These are phyloP conservation scores for Colletotrichum agaves DNA, from an alignment of 2,329 filamentous ascomycete genomes.

Conservation along the genomic window DNA sequence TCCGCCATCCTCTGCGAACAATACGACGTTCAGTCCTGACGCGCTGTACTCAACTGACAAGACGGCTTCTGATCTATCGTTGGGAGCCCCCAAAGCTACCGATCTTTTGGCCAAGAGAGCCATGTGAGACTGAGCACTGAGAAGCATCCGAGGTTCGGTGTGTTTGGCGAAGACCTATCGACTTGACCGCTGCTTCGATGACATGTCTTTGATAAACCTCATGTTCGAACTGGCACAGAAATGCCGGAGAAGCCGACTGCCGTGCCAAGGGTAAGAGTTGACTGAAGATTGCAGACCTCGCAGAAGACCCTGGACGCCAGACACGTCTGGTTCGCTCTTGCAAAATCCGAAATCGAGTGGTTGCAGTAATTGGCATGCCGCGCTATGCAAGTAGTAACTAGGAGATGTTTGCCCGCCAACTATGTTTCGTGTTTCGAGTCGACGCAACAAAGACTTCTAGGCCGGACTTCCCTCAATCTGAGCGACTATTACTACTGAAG, in stretches of 20 bases:
- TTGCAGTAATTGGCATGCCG: not conserved
- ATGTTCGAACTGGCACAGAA: not conserved
- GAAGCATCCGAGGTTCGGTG: not conserved
- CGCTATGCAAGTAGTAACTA: not conserved
- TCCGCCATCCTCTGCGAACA: not conserved
- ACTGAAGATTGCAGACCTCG: slow-evolving; percentile 7
- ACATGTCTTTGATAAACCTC: not conserved
- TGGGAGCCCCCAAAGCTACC: not conserved
- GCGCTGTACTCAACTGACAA: slow-evolving; percentile 10
- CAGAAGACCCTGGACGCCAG: not conserved
- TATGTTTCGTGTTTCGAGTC: not conserved
- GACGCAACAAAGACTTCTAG: slow-evolving; percentile 20
- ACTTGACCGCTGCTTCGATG: not conserved
- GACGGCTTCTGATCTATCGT: not conserved
- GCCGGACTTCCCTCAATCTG: slow-evolving; percentile 4
- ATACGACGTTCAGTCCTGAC: not conserved
- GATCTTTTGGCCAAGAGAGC: not conserved
- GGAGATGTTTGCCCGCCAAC: not conserved
- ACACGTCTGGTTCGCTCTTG: not conserved
- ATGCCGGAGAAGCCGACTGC: slow-evolving; percentile 12
- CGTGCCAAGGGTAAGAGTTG: slow-evolving; percentile 1
- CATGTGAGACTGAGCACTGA: no score
- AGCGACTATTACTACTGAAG: not conserved
- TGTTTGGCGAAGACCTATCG: not conserved
- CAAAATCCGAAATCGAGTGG: not conserved